Evolutionary conservation across 2,329 filamentous ascomycete species (phyloP), one percentile per base, ranked within the genome.

Genomic region (Thielaviopsis musarum): DNA sequence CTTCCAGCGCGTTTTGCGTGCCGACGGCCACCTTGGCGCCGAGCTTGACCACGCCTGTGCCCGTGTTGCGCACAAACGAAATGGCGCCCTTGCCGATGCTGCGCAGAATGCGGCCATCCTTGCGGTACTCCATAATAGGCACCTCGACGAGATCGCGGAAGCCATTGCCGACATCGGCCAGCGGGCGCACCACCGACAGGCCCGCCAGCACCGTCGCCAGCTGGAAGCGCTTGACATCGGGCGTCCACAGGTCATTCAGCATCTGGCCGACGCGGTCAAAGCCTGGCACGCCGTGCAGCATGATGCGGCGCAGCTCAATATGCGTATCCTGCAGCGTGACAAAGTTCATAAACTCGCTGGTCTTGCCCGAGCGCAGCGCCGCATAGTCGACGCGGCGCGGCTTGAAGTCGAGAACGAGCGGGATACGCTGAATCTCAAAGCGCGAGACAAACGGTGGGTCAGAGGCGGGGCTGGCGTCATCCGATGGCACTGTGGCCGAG

Each of bases 341-440:
- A 69, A 98, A 96, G 70, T 98, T 98, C 91, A 97, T 97, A 67
- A 98, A 95, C 69, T 98, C 93, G 0, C 89, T 95, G 0, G 93
- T 97, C 64, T 88, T 89, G 1, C 93, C 93, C 1, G 93, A 96
- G 26, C 91, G 84, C 3, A 98, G 79, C 3, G 91, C 91, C 0
- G 84, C 88, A 66, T 98, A 98, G 70, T 98, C 91, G 19, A 98
- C 88, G n/a, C 89, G 83, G 71, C 98, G 97, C 9, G 93, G 93
- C 70, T 98, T 98, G 73, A 98, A 98, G 71, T 98, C 93, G 3
- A 83, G 81, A 67, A 87, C 90, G 59, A 98, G 79, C 1, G 84
- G 84, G 24, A 98, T 81, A 3, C 87, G 82, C 64, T 88, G 87
- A 54, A 98, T 78, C 71, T 97, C 93, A 1, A 89, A 85, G 58